Evolutionary conservation across 176 grass and related monocot genomes (phyloP).

Genomic region (Avena sativa): DNA sequence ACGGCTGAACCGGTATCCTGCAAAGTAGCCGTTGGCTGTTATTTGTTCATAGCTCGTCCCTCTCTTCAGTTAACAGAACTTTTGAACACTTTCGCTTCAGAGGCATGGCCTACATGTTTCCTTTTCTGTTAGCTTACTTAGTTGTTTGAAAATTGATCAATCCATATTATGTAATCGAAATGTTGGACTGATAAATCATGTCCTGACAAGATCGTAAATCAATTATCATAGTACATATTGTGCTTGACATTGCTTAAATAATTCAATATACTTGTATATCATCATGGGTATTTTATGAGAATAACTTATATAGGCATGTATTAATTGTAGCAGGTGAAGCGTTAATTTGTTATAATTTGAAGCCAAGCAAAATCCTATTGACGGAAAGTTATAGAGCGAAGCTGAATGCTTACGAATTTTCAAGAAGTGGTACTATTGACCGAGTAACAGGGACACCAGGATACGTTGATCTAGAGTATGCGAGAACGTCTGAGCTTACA

Average conservation of each 20-base stretch:
- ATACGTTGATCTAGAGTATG: slow-evolving; percentile 69
- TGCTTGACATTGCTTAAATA: background rate
- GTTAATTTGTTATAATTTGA: slow-evolving; percentile 66
- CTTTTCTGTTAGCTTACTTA: background rate
- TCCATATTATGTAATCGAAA: background rate
- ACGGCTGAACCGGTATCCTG: too few species aligned
- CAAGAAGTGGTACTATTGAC: slow-evolving; percentile 44
- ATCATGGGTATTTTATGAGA: slow-evolving; percentile 8
- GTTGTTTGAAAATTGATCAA: background rate
- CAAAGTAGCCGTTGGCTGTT: too few species aligned
- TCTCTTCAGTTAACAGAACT: too few species aligned
- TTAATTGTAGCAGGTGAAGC: slow-evolving; percentile 47
- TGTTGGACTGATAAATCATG: background rate
- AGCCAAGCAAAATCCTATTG: slow-evolving; percentile 68
- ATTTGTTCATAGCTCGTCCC: too few species aligned
- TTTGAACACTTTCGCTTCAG: too few species aligned
- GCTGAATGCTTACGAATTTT: slow-evolving; percentile 57
- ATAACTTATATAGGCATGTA: background rate
- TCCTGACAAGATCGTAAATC: background rate
- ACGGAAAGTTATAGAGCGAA: slow-evolving; percentile 74
- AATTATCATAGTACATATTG: background rate
- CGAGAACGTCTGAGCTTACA: slow-evolving; percentile 48
- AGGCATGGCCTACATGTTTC: background rate
- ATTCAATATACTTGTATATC: background rate
- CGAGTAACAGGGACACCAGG: slow-evolving; percentile 51